Conservation (phyloP, 2,329 filamentous ascomycete genomes). For the Cercospora zeina region DNA sequence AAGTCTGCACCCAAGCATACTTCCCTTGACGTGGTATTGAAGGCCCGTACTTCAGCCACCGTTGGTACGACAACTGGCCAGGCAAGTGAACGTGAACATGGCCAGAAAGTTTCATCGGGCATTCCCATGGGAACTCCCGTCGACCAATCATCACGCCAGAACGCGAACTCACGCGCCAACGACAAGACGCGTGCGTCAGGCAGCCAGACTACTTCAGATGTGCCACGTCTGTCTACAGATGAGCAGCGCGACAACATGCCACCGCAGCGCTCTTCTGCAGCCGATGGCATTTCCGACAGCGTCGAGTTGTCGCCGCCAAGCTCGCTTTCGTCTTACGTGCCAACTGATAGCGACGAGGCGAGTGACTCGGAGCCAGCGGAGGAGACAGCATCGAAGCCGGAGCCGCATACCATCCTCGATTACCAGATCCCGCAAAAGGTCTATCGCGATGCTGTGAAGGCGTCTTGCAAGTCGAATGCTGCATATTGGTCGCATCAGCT, state of each 20-base stretch:
- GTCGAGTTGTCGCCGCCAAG: constrained; percentile 6
- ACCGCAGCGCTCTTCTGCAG: neutral
- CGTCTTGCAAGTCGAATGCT: constrained; percentile 34
- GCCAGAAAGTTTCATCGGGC: neutral
- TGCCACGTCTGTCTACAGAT: neutral
- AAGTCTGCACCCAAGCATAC: neutral
- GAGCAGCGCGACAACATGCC: neutral
- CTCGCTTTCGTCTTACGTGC: constrained; percentile 12
- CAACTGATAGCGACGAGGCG: neutral
- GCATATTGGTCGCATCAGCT: constrained; percentile 64
- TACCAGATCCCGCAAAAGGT: constrained; percentile 36
- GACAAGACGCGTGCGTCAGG: neutral
- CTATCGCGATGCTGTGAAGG: constrained; percentile 33
- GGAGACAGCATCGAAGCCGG: neutral
- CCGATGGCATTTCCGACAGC: neutral
- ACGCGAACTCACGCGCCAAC: constrained; percentile 7
- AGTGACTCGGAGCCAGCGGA: constrained; percentile 4
- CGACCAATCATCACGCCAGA: constrained; percentile 9
- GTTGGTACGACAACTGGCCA: neutral
- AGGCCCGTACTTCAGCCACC: neutral
- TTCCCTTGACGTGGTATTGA: neutral
- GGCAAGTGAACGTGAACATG: constrained; percentile 8
- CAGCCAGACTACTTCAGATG: constrained; percentile 5
- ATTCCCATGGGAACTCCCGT: neutral
- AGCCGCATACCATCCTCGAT: constrained; percentile 23